These are phyloP conservation scores for Erythrophleum ivorense DNA, from an alignment of 331 rosid genomes.

Conservation along the genomic window DNA sequence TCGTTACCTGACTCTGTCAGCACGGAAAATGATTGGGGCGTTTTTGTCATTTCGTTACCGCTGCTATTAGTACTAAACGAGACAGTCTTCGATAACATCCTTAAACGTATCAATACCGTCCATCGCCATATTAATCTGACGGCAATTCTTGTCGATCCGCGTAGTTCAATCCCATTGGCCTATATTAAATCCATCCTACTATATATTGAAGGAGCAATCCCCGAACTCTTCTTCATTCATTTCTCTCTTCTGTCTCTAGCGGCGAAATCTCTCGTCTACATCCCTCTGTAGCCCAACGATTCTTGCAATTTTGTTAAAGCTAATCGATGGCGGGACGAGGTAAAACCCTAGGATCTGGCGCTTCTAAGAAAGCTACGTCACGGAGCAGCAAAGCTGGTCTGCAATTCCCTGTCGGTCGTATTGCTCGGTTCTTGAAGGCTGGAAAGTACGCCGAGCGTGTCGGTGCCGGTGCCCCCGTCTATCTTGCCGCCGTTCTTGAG, in stretches of 20 bases:
- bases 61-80: not conserved
- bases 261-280: not conserved
- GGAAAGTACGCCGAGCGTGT: conserved; percentile 89
- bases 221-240: fast-evolving
- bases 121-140: conserved; percentile 43
- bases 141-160: conserved; percentile 20
- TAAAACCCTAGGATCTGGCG: conserved; percentile 75
- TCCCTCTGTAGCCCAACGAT: not conserved
- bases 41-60: conserved; percentile 19
- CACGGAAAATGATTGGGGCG: not conserved
- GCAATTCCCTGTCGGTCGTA: conserved; percentile 88
- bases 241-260: not conserved
- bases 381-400: conserved; percentile 84
- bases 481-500: conserved; percentile 85
- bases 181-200: conserved; percentile 14
- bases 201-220: conserved; percentile 42
- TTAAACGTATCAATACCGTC: conserved; percentile 48
- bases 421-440: conserved; percentile 78
- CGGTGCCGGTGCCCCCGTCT: conserved; percentile 89
- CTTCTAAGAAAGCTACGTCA: conserved; percentile 75
- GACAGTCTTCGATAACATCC: not conserved
- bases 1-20: not conserved
- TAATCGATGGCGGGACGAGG: conserved; percentile 85
- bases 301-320: not conserved
- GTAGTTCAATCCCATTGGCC: conserved; percentile 49